Base-by-base conservation (phyloP, 495 filamentous ascomycete genomes). In the Alectoria sarmentosa region DNA sequence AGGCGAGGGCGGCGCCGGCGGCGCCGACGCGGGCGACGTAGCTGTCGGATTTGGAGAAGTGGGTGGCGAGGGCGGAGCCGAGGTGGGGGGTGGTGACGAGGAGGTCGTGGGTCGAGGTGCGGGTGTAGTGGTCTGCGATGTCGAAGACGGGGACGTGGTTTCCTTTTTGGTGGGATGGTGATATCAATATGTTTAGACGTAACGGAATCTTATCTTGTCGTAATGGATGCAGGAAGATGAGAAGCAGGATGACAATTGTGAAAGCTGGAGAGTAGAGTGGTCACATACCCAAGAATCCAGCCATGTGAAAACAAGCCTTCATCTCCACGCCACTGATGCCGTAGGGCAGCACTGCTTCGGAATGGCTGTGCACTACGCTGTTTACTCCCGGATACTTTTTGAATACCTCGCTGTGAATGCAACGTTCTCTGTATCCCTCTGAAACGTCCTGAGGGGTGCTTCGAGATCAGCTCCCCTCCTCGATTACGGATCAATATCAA, bases 331-430 rank as follows among this genome's bases (percentile, higher is more conserved):
- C 68, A 30, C 64, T 73, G 54, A 83, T 72, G 13, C 17, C n/a
- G 64, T 75, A 83, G 6, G 80, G 77, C 19, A 83, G 58, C 17
- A 84, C 76, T 23, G 75, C 74, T 21, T 77, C 71, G 0, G 76
- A 68, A 64, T 84, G 82, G 55, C 74, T 76, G 66, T 84, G 80
- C 2, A 82, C 70, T 0, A 82, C 76, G 56, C 74, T 71, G 58
- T 77, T 76, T 30, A 82, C 70, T 6, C 68, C 60, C 1, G 73
- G 63, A 61, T 74, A 81, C n/a, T 69, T 67, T 63, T 77, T 78
- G 60, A 76, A 78, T 13, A 82, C 76, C 69, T 82, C 80, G 66
- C 77, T 76, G 69, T 84, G 82, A 55, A 84, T 83, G 72, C 66
- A 80, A 2, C 81, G 74, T 68, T 83, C 80, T 14, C 66, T 61